These are phyloP conservation scores for Homolaphlyctis polyrhiza DNA, from an alignment of 371 early-diverging fungal species.

Conservation along the genomic window DNA sequence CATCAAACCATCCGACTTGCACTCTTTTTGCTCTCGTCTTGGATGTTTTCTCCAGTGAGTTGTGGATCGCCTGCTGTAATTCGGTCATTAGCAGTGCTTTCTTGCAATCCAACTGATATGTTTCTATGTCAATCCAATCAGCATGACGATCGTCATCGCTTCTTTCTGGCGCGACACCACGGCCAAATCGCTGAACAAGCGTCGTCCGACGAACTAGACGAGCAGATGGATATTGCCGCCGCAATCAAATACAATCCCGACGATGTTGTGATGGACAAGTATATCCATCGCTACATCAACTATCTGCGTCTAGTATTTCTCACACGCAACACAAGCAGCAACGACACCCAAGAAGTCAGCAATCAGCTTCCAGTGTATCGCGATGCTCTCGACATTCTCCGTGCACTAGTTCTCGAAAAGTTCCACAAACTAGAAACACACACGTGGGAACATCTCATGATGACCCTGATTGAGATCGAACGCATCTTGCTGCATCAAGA, in stretches of 20 bases:
- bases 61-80: too few relatives aligned
- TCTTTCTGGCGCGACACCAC: too few relatives aligned
- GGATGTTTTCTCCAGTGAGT: conserved; percentile 7
- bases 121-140: too few relatives aligned
- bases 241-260: too few relatives aligned
- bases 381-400: conserved; percentile 14
- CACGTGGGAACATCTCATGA: conserved; percentile 27
- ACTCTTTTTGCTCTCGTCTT: conserved; percentile 18
- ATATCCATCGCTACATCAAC: conserved; percentile 27
- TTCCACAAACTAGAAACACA: conserved; percentile 5
- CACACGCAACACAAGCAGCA: conserved; percentile 17
- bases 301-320: conserved; percentile 27
- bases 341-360: too few relatives aligned
- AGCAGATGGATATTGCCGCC: too few relatives aligned
- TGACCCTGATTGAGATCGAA: conserved; percentile 24
- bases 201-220: too few relatives aligned
- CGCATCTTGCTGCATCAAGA: conserved; percentile 2
- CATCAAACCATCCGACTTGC: conserved; percentile 65
- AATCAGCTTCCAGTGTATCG: conserved; percentile 6
- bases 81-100: too few relatives aligned
- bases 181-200: too few relatives aligned
- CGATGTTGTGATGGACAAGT: neutral
- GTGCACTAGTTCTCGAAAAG: conserved; percentile 12
- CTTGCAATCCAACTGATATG: too few relatives aligned
- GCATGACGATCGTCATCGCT: too few relatives aligned